Base-by-base conservation (phyloP, 495 filamentous ascomycete genomes). In the Pyrenopolyporus hunteri region DNA sequence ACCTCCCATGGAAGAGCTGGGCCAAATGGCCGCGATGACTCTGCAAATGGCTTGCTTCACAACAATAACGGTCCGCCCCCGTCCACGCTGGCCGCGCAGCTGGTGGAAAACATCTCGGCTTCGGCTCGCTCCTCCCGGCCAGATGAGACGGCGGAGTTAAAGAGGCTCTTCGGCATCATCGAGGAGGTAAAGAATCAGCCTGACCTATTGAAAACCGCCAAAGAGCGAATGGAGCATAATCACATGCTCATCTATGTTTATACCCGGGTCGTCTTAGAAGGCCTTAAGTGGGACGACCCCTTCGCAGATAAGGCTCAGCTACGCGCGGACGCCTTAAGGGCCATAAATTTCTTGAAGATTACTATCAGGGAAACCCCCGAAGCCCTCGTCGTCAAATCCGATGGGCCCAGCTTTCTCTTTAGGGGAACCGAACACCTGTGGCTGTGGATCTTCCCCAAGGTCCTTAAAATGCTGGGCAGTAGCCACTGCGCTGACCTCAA, bases 191-290 rank as follows among this genome's bases (percentile, higher is more conserved):
- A 79, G 37, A 71, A 72, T 39, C 57, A 80, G 13, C 74, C 76
- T 11, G 59, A 59, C 6, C 60, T 71, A n/a, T 61, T 79, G 22
- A 67, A 77, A 55, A 68, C 78, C n/a, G 50, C 80, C 4, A 84
- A 87, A 55, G 85, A 90, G 47, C 85, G 87, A 57, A 72, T 90
- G 43, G 81, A 85, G 6, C 83, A 92, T 69, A 91, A 93, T 60
- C 86, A 89, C 69, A 87, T 90, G 73, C 80, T 98, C 19, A 87
- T 98, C 28, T 87, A 86, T 61, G 88, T 96, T 57, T 87, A 95
- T 61, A 81, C 90, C 44, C 85, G 89, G 65, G 90, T 91, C 37
- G 89, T 93, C 16, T 73, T 98, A 2, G 90, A 90, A 51, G 78
- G 78, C 29, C 78, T 87, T 3, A 73, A 69, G 16, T 76, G 79